A percentile compares a stretch with the other conserved stretches of the same genome.
Conservation (phyloP, 768 basidiomycete species). For the Lenzites betulinus region DNA sequence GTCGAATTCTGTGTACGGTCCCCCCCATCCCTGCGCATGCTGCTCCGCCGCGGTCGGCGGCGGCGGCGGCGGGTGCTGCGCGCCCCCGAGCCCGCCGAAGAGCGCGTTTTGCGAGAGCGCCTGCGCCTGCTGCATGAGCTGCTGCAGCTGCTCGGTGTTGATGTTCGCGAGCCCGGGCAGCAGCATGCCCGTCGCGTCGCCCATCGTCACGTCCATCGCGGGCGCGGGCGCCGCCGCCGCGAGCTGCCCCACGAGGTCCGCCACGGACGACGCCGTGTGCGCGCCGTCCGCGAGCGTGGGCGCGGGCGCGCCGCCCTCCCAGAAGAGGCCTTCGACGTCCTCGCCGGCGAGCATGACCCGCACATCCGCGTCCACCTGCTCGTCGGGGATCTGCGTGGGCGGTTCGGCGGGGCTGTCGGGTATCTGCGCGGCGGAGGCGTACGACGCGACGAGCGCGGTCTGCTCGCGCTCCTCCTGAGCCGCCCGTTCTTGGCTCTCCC, state of each 20-base stretch:
- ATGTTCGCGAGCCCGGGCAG: slow-evolving; percentile 42
- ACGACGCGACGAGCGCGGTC: slow-evolving; percentile 72
- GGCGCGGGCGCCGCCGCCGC: slow-evolving; percentile 42
- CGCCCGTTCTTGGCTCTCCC: slow-evolving; percentile 65
- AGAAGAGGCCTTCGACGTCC: slow-evolving; percentile 68
- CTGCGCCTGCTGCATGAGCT: slow-evolving; percentile 51
- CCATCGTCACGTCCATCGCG: slow-evolving; percentile 44
- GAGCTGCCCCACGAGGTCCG: slow-evolving; percentile 70
- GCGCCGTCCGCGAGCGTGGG: slow-evolving; percentile 27
- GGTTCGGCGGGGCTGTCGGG: slow-evolving; percentile 81
- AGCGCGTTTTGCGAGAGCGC: slow-evolving; percentile 27
- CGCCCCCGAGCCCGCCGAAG: slow-evolving; percentile 13
- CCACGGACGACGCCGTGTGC: slow-evolving; percentile 51
- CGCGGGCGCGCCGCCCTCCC: slow-evolving; percentile 42
- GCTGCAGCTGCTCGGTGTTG: slow-evolving; percentile 64
- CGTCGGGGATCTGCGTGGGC: slow-evolving; percentile 57
- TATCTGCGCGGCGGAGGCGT: slow-evolving; percentile 69
- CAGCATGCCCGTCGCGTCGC: slow-evolving; percentile 33
- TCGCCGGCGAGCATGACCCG: slow-evolving; percentile 69
- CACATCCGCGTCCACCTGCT: slow-evolving; percentile 65
- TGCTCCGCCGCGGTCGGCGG: slow-evolving; percentile 15
- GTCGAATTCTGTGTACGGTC: slow-evolving; percentile 26
- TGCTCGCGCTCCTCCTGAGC: slow-evolving; percentile 79
- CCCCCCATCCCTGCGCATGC: background rate
- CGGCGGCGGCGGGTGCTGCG: slow-evolving; percentile 22